Conservation (phyloP, 2,329 filamentous ascomycete genomes). For the Fusarium subglutinans region DNA sequence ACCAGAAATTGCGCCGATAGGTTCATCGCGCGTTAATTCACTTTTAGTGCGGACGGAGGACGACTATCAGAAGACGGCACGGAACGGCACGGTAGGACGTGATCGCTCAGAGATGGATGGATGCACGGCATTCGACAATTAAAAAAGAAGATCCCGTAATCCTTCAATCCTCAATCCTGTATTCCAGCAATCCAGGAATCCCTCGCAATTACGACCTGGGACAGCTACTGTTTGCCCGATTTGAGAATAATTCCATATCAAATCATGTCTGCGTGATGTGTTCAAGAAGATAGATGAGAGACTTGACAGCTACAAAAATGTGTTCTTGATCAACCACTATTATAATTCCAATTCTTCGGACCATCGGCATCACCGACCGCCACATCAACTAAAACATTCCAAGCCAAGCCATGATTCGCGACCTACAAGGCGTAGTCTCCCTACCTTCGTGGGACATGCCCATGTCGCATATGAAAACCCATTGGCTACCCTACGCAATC, state of each 20-base stretch:
- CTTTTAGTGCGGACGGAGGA: not conserved
- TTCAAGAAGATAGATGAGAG: not conserved
- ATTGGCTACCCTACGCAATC: not conserved
- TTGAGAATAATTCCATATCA: not conserved
- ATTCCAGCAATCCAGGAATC: not conserved
- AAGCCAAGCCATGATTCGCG: not conserved
- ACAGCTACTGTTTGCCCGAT: not conserved
- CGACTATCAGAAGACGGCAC: not conserved
- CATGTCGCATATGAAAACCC: not conserved
- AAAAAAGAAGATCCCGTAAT: not conserved
- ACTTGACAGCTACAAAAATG: not conserved
- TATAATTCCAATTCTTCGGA: not conserved
- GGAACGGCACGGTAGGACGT: not conserved
- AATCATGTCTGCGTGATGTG: not conserved
- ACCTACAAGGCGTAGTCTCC: not conserved
- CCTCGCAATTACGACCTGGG: not conserved
- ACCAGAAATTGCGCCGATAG: not conserved
- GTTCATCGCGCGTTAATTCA: not conserved
- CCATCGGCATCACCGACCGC: not conserved
- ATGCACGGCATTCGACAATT: not conserved
- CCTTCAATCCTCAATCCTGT: not conserved
- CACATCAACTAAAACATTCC: not conserved
- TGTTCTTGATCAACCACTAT: not conserved
- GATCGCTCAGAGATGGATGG: not conserved
- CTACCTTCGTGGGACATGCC: not conserved